Percentiles rank a stretch among this genome's conserved stretches.
Conservation (phyloP, 257 asterid genomes). For the Vinca minor region DNA sequence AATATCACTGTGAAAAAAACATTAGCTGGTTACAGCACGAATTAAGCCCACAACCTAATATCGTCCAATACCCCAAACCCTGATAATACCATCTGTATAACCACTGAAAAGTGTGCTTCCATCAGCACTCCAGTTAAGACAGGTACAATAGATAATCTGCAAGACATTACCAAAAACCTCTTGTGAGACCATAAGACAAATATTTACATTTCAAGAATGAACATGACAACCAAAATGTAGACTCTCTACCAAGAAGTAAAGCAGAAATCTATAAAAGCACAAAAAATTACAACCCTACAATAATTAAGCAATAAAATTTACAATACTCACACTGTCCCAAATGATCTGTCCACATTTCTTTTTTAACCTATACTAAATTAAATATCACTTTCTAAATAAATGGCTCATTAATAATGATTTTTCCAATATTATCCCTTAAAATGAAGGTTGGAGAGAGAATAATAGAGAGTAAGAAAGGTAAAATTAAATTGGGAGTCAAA, state of each 20-base stretch:
- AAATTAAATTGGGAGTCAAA: too few relatives aligned
- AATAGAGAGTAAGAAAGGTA: too few relatives aligned
- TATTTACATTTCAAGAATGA: not conserved
- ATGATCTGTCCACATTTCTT: too few relatives aligned
- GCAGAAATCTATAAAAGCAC: not conserved
- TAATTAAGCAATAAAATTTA: not conserved
- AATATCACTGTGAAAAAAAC: slow-evolving; percentile 11
- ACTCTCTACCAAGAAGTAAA: not conserved
- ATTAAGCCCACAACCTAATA: slow-evolving; percentile 40
- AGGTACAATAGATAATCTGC: slow-evolving; percentile 67
- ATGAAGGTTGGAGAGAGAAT: too few relatives aligned
- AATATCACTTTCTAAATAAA: too few relatives aligned
- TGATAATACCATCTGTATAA: slow-evolving; percentile 66
- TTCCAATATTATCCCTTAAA: too few relatives aligned
- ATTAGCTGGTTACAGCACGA: too few relatives aligned
- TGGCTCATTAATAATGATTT: too few relatives aligned
- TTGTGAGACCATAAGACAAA: not conserved
- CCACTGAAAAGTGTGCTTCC: slow-evolving; percentile 91
- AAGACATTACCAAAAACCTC: not conserved
- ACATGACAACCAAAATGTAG: not conserved
- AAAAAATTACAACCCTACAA: too few relatives aligned
- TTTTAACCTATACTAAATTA: too few relatives aligned
- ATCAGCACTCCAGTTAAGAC: slow-evolving; percentile 72
- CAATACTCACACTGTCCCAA: too few relatives aligned
- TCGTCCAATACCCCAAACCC: slow-evolving; percentile 67